Evolutionary conservation across 257 asterid genomes (phyloP).

Genomic region (Primulina eburnea): DNA sequence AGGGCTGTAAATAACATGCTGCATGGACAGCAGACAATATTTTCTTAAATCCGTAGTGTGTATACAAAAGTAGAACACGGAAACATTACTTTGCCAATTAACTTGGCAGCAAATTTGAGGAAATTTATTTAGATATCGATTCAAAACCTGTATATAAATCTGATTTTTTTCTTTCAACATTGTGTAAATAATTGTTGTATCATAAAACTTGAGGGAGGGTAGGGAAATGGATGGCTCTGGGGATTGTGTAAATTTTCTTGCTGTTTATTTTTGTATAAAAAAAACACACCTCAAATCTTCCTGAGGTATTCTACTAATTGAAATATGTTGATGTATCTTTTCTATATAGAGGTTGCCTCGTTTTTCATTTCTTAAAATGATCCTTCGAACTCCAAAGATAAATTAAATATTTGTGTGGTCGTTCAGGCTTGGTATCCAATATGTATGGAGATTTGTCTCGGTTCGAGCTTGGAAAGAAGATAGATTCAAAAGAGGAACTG

Average conservation of each 20-base stretch:
- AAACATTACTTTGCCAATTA: conserved; percentile 5
- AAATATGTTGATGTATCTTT: too few species aligned
- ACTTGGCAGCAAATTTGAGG: conserved; percentile 24
- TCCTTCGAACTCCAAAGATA: too few species aligned
- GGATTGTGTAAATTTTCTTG: neutral
- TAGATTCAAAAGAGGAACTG: too few species aligned
- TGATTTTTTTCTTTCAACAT: conserved; percentile 1
- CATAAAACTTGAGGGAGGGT: neutral
- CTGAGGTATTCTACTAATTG: neutral
- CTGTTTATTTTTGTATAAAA: too few species aligned
- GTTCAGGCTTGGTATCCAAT: too few species aligned
- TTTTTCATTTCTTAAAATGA: too few species aligned
- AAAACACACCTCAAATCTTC: neutral
- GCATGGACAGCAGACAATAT: conserved; percentile 6
- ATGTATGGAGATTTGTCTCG: too few species aligned
- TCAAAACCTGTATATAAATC: conserved; percentile 25
- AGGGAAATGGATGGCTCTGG: conserved; percentile 16
- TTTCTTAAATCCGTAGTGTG: conserved; percentile 10
- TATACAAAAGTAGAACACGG: conserved; percentile 8
- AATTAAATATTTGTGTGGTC: too few species aligned
- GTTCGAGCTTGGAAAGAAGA: too few species aligned
- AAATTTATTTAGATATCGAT: conserved; percentile 22
- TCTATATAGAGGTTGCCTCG: too few species aligned
- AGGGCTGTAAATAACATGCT: neutral
- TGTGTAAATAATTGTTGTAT: conserved; percentile 17